Evolutionary conservation across 2,329 filamentous ascomycete species (phyloP), one percentile per base, ranked within the genome.

Genomic region (Simplicillium aogashimaense): DNA sequence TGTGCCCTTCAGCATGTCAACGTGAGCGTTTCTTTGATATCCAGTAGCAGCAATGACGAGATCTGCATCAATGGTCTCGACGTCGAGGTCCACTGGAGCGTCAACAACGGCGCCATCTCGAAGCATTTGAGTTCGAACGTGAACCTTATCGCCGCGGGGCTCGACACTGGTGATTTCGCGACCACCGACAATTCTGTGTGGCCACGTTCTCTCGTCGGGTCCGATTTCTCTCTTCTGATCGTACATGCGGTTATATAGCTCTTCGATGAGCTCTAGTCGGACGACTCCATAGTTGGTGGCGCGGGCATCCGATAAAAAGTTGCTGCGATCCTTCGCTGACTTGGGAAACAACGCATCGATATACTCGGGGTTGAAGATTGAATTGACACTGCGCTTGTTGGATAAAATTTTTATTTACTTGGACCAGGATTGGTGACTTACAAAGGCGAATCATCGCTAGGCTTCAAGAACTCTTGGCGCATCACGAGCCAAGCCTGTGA

Each of bases 361-460:
- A 44, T 81, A 83, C 29, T 83, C 79, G 1, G 90, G 90, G 65
- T 97, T 88, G 70, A 97, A 97, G 56, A 97, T 86, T 54, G 92
- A 88, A 61, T 97, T 97, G 52, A 97, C 88, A 53, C 85, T 89
- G 47, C n/a, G 28, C 31, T 15, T 1, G 29, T 14, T 14, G 17
- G 30, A 2, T 3, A 8, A 29, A 1, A 7, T 25, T 25, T 31
- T 41, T 43, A 45, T 38, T n/a, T n/a, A n/a, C n/a, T n/a, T 32
- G 18, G 17, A 29, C 12, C 36, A 37, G 29, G 37, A 13, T 36
- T 38, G 28, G 29, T 15, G 29, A 73, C 83, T 68, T 69, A 89
- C 85, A 97, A 97, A 14, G 90, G 92, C 40, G 87, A 95, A 60
- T 97, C 92, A 56, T 98, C 90, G 55, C 87, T 94, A 2, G 90